Evolutionary conservation across 2,329 filamentous ascomycete genomes (phyloP).

Genomic region (Bipolaris sorokiniana): DNA sequence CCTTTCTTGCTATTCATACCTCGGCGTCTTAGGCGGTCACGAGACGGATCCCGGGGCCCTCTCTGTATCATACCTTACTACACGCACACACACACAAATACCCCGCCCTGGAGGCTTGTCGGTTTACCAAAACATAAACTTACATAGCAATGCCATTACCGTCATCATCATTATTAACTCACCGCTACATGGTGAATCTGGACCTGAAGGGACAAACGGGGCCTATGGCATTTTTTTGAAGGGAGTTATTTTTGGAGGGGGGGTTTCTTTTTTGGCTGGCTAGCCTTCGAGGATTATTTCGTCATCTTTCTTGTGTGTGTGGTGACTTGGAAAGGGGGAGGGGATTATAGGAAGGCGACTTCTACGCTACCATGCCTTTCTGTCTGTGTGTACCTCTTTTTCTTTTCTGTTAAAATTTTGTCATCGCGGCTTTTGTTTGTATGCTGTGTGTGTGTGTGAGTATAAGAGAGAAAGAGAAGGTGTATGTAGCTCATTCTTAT

Average conservation of each 20-base stretch:
- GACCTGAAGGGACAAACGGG: not conserved
- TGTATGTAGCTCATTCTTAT: not conserved
- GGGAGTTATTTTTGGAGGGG: not conserved
- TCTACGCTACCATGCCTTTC: not conserved
- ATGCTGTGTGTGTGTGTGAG: not conserved
- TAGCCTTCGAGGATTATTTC: not conserved
- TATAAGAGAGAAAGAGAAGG: not conserved
- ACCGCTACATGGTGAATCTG: not conserved
- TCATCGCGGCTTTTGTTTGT: not conserved
- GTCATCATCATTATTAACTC: not conserved
- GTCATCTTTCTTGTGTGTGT: not conserved
- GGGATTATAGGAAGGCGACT: not conserved
- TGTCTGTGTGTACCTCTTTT: not conserved
- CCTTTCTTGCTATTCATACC: not conserved
- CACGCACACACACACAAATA: not conserved
- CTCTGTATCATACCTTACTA: constrained; percentile 6
- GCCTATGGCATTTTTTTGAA: not conserved
- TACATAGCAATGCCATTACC: not conserved
- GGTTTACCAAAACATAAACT: not conserved
- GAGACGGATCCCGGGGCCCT: not conserved
- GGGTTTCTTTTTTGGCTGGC: not conserved
- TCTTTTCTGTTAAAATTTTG: not conserved
- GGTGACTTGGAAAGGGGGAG: not conserved
- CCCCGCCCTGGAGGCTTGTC: not conserved
- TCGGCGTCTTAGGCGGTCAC: not conserved